Base-by-base conservation (phyloP, 176 grass and related monocot genomes). In the Poa pratensis region DNA sequence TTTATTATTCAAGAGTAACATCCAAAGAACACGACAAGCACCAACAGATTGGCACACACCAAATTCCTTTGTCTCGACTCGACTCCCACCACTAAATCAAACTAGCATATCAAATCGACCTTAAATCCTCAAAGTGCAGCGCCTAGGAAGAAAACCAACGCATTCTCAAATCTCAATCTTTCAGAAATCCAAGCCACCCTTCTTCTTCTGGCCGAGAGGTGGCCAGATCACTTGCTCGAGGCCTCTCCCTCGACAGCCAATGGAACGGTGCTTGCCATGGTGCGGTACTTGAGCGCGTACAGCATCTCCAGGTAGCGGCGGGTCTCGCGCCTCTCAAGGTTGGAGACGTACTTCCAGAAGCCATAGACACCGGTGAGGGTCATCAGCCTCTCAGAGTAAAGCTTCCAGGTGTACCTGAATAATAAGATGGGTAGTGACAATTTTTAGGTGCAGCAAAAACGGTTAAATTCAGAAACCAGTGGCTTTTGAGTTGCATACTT, bases 331-430 rank as follows among this genome's bases (percentile, higher is more conserved):
- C 96, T 92, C 46, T 99, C 96, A 0, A 99, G 96, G 90, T 99
- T 99, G 45, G 96, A 99, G 37, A 99, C 96, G 8, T 99, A 99
- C 84, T 99, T 99, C 96, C 96, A 99, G 88, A 99, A 99, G 0
- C 96, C 96, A 22, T 99, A 99, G 7, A 99, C 96, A 11, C 96
- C 96, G 0, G 96, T 89, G 12, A 99, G 90, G 6, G 96, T 99
- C 96, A 99, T 99, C 81, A 99, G 48, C 93, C 96, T 94, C 90
- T 99, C 96, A 2, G 96, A 99, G 86, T 99, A 99, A 17, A 99
- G 86, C 86, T 99, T 88, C 96, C 96, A 99, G 50, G 96, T 99
- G 86, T 92, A 98, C 59, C 96, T 98, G 73, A 37, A 82, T 83
- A 37, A 82, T 80, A 81, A 69, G 2, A 53, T 12, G 17, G 12